phyloP scores from a whole-genome alignment of 805 yeast genomes.

The Lipomyces lipofer region DNA sequence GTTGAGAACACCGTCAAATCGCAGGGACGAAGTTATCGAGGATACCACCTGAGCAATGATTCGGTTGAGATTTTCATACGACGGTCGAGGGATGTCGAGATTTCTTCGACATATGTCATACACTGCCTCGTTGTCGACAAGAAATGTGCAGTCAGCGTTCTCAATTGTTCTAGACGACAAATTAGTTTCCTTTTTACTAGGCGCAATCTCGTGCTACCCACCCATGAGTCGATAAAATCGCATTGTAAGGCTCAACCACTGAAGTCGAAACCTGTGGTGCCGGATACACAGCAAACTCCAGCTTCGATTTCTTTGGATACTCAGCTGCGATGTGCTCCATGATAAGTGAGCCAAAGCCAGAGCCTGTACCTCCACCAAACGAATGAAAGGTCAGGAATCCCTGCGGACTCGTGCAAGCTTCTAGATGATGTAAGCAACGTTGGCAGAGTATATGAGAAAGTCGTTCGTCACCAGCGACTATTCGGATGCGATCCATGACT shows the following conservation, averaged over 20 bases:
- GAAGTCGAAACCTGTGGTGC: slow-evolving; percentile 97
- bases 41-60: slow-evolving; percentile 98
- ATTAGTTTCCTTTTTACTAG: too few species aligned
- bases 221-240: slow-evolving; percentile 87
- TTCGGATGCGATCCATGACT: slow-evolving; percentile 91
- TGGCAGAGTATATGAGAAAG: neutral
- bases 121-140: slow-evolving; percentile 99
- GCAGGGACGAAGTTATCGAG: slow-evolving; percentile 94
- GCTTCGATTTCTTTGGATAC: slow-evolving; percentile 93
- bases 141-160: slow-evolving; percentile 98
- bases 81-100: slow-evolving; percentile 90
- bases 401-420: slow-evolving; percentile 96
- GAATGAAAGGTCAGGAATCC: slow-evolving; percentile 97
- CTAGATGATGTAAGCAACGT: slow-evolving; percentile 39
- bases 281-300: slow-evolving; percentile 97
- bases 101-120: slow-evolving; percentile 97
- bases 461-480: slow-evolving; percentile 53
- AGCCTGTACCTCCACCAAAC: slow-evolving; percentile 99
- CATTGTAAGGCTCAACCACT: slow-evolving; percentile 97
- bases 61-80: slow-evolving; percentile 80
- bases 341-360: slow-evolving; percentile 92
- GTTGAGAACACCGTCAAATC: slow-evolving; percentile 96
- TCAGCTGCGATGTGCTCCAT: slow-evolving; percentile 89
- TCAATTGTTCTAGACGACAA: slow-evolving; percentile 88
- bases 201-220: too few species aligned